Percentiles rank a stretch among this genome's conserved stretches.
phyloP scores from a whole-genome alignment of 2,329 filamentous ascomycete genomes.

The Botrytis fabae region DNA sequence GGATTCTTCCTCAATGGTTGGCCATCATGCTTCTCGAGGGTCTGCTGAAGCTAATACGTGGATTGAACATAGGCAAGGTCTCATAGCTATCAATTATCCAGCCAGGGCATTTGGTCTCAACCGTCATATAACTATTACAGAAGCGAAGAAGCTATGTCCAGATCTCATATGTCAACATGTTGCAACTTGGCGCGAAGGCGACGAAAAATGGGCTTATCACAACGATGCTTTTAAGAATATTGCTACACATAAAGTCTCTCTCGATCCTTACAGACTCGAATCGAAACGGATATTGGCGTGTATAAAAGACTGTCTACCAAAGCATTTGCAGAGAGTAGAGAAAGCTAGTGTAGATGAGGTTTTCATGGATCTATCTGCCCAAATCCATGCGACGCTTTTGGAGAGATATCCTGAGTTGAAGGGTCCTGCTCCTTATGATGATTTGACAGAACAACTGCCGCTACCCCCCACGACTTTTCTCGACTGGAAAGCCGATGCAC shows the following conservation, averaged over 20 bases:
- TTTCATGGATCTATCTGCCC: conserved; percentile 85
- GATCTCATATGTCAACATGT: conserved; percentile 86
- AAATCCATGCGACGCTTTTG: conserved; percentile 74
- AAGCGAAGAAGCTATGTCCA: conserved; percentile 86
- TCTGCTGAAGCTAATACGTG: conserved; percentile 21
- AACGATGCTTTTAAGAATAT: conserved; percentile 79
- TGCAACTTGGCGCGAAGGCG: conserved; percentile 90
- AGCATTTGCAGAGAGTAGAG: conserved; percentile 71
- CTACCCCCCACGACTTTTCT: conserved; percentile 70
- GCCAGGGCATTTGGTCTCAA: conserved; percentile 78
- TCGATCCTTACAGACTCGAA: conserved; percentile 87
- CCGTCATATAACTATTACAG: conserved; percentile 73
- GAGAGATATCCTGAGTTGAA: conserved; percentile 73
- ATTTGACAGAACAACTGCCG: conserved; percentile 70
- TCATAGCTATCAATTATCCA: conserved; percentile 96
- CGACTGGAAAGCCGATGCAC: conserved; percentile 81
- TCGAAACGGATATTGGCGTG: conserved; percentile 77
- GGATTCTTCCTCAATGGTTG: background rate
- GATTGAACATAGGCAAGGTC: conserved; percentile 63
- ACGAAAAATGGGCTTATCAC: conserved; percentile 88
- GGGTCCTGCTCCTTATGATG: conserved; percentile 69
- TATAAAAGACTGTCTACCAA: conserved; percentile 72
- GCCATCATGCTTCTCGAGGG: background rate
- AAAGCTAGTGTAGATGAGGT: conserved; percentile 97
- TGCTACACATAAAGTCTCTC: conserved; percentile 84